Base-by-base conservation (phyloP, 1,139 yeast genomes). In the Williopsis jadinii region DNA sequence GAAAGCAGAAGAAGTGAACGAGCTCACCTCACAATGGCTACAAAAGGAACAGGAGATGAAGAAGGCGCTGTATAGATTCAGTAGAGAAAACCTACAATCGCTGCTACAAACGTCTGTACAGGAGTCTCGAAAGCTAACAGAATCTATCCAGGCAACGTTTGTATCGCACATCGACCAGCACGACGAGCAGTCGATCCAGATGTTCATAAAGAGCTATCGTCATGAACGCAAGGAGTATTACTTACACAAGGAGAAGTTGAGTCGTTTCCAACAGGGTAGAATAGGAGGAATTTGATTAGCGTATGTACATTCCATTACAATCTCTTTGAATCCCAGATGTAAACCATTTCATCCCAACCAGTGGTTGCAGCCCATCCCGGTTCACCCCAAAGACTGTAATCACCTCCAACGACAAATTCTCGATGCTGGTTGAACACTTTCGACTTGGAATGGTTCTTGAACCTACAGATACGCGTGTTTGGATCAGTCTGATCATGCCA, bases 341-440 rank as follows among this genome's bases (percentile, higher is more conserved):
- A 80, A 10, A 88, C 82, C 84, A 85, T 87, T 56, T 92, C 95
- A 64, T 92, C 98, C 96, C 97, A 92, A 1, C 96, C 96, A 0
- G 92, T 83, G 24, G 95, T 80, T 9, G 95, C 95, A 14, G 84
- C 90, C 87, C 95, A 90, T 1, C 97, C 97, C 3, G 94, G 95
- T 50, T 82, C 80, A 9, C 97, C 97, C 97, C 97, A 92, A 42
- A 92, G 64, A 52, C 95, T 83, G 82, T 95, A 92, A 62, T 92
- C 97, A 49, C 92, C 83, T n/a, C 95, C 97, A 50, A 85, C 77
- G 2, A 84, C 97, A 64, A 92, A 92, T 66, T 92, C 98, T 32
- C 78, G 72, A 63, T 92, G 97, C 37, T 63, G 66, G 29, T 73
- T 70, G 68, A 87, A 84, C n/a, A 75, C 71, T 9, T 75, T 77